These are phyloP conservation scores for Calonectria pseudoturangicola DNA, from an alignment of 2,329 filamentous ascomycete species.

Conservation along the genomic window DNA sequence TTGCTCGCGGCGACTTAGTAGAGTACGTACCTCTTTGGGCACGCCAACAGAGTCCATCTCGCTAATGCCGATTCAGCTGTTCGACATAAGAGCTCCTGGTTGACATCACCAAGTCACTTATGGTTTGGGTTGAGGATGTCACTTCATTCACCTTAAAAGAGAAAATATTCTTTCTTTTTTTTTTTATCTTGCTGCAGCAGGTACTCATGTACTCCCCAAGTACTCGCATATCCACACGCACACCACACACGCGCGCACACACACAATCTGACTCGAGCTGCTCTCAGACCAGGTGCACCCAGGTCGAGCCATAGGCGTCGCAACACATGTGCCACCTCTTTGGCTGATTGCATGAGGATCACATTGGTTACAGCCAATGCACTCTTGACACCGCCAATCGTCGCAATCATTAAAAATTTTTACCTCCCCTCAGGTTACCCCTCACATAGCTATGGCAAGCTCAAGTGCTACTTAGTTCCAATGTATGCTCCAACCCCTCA, in stretches of 20 bases:
- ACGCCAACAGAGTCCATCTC: background rate
- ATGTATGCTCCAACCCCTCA: constrained; percentile 14
- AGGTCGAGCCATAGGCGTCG: constrained; percentile 26
- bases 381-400: constrained; percentile 17
- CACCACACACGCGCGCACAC: background rate
- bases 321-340: constrained; percentile 40
- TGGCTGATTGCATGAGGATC: constrained; percentile 23
- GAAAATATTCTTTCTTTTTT: background rate
- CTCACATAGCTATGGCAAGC: background rate
- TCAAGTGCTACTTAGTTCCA: too few relatives aligned
- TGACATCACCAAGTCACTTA: background rate
- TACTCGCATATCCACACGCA: constrained; percentile 12
- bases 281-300: constrained; percentile 1
- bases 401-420: background rate
- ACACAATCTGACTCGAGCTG: constrained; percentile 17
- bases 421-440: background rate
- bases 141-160: background rate
- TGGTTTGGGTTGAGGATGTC: constrained; percentile 14
- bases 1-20: constrained; percentile 21
- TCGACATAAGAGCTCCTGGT: background rate
- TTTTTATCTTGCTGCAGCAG: background rate
- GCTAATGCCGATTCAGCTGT: constrained; percentile 6
- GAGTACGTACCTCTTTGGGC: constrained; percentile 10
- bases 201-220: constrained; percentile 3
- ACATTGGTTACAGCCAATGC: constrained; percentile 14